Evolutionary conservation across 2,329 filamentous ascomycete species (phyloP), one percentile per base, ranked within the genome.

Genomic region (Penicillium polonicum): DNA sequence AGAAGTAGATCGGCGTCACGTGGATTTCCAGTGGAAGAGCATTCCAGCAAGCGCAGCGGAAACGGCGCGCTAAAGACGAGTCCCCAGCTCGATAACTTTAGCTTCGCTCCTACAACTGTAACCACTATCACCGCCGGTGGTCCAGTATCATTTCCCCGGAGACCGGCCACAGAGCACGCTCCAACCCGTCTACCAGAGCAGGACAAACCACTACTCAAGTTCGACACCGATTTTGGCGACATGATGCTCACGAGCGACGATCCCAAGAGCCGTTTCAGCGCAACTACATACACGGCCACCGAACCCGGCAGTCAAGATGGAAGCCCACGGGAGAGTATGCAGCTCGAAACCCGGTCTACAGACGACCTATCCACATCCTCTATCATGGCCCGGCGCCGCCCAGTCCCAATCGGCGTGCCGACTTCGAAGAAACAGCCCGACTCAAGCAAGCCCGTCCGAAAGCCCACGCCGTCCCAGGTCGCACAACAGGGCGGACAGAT

Each of bases 251-350:
- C 80, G 12, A 41, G n/a, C 77, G 73, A 76, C 13, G 81, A 84
- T 56, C 83, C 84, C 6, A 72, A 77, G 2, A 88, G 85, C 48
- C 82, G 83, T 45, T 89, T 88, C 71, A 89, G 85, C 72, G 77
- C 84, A 8, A 88, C 85, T 2, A 86, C 74, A 31, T 67, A 69
- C 56, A 63, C 62, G 72, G 43, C 67, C 76, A 55, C 45, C 17
- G 73, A 79, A 44, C 72, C 73, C 33, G 72, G 74, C 9, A 78
- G 74, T n/a, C 80, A 38, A 21, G 41, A 45, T 45, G 38, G 77
- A 67, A 57, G 75, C 70, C 48, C 70, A 69, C 55, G 76, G 70
- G 54, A 67, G 65, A 76, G 57, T 64, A 52, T 68, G 23, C 66
- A 68, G n/a, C 49, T 64, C 19, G 72, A 65, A 59, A 70, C 68